phyloP scores from a whole-genome alignment of 441 rosid species.

The Monsonia emarginata region DNA sequence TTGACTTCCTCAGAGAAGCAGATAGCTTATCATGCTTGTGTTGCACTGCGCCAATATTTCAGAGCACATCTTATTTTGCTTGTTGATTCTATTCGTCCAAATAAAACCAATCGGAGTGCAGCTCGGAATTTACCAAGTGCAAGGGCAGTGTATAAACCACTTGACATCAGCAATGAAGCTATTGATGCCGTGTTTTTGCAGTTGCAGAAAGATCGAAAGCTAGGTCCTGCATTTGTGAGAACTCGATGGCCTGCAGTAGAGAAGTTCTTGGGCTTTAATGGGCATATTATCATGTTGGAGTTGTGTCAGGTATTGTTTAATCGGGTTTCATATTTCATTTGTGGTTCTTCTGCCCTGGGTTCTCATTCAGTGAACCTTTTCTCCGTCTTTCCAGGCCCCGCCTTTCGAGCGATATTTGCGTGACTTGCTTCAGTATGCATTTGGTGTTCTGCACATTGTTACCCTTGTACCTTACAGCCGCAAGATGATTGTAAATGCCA shows the following conservation, averaged over 20 bases:
- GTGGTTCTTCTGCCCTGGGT: background rate
- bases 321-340: conserved; percentile 7
- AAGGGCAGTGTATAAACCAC: conserved; percentile 90
- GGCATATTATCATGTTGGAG: conserved; percentile 86
- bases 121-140: conserved; percentile 59
- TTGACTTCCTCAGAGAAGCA: conserved; percentile 90
- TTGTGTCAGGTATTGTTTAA: conserved; percentile 69
- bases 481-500: conserved; percentile 74
- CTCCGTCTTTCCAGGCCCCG: conserved; percentile 58
- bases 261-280: conserved; percentile 60
- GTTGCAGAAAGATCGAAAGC: conserved; percentile 86
- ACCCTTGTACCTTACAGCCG: conserved; percentile 80
- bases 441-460: conserved; percentile 90
- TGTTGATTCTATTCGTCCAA: conserved; percentile 84
- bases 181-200: conserved; percentile 79
- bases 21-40: conserved; percentile 83
- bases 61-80: conserved; percentile 91
- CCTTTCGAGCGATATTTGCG: conserved; percentile 94
- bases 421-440: conserved; percentile 87
- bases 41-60: conserved; percentile 93
- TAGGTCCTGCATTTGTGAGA: conserved; percentile 85
- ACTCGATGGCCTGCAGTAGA: conserved; percentile 82
- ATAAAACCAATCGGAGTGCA: conserved; percentile 62
- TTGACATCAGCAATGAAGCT: conserved; percentile 93
- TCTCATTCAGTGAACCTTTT: conserved; percentile 10